Base-by-base conservation (phyloP, 202 grass and related monocot genomes). In the Cymbopogon flexuosus region DNA sequence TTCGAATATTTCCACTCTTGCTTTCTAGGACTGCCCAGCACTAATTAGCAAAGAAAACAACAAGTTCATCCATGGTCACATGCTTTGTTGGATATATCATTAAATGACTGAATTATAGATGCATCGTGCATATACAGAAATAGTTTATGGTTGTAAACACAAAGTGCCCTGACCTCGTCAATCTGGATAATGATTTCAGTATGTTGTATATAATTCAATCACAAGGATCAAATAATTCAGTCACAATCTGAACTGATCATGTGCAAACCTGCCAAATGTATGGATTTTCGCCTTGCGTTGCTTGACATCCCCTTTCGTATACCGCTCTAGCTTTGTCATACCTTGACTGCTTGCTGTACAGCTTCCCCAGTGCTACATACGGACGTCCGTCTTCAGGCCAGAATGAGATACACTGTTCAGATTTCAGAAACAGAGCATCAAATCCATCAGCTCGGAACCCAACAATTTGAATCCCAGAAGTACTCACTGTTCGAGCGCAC, bases 21-120 rank as follows among this genome's bases (percentile, higher is more conserved):
- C 85, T 94, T 91, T 98, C 95, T 57, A 98, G 81, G 19, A 98
- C 90, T 70, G 92, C 95, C 95, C 95, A 98, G 79, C 95, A 98
- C 95, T 98, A 84, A 41, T 73, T 76, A 85, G 64, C 70, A 86
- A 85, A 72, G 37, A 35, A 77, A 65, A 49, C 4, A 33, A 68
- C 76, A 10, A 84, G 29, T 68, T 73, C 10, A 30, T 47, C 6
- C 6, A 47, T 0, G 1, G 6, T 57, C 45, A 10, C 15, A 40
- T 4, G 18, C 27, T 77, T 54, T 61, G 64, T 65, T 74, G 5
- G 16, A 63, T 83, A 80, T 86, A 6, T 81, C 15, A 60, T 81
- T 86, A 37, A 21, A 46, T 75, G 39, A 10, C 8, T 34, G 37
- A 14, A 73, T 67, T 65, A 9, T 52, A 43, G 14, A 18, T 8